Base-by-base conservation (phyloP, 495 filamentous ascomycete species). In the Hypoxylon intermedium region DNA sequence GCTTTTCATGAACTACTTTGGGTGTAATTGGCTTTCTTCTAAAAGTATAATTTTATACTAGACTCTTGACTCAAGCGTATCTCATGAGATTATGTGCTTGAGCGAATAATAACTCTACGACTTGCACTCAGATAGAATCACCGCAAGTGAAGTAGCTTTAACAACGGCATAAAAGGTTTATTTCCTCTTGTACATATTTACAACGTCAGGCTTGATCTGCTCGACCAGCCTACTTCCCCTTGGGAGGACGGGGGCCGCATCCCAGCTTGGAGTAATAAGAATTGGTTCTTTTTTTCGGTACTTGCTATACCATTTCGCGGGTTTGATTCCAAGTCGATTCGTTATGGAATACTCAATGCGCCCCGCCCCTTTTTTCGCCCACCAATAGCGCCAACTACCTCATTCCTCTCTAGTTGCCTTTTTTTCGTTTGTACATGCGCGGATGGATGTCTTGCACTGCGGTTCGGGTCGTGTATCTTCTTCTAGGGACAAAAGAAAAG, bases 401-500 rank as follows among this genome's bases (percentile, higher is more conserved):
- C 53, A 44, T 65, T 59, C 57, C 55, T 59, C 64, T 60, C 56
- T 63, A 53, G 28, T 45, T 55, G 52, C 26, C 45, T 55, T 48
- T 56, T 15, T 56, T 56, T 38, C 36, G 44, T 65, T 66, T 62
- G 46, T 58, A 63, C 40, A 61, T 45, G 57, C 51, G 30, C 51
- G 30, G 36, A 40, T 55, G 16, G n/a, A 54, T 59, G 49, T 55
- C 55, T 55, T 59, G 55, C 31, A 59, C 40, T 55, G 49, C 44
- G 24, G 45, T 59, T 55, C 38, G 20, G 9, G 20, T 34, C 7
- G 34, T 37, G n/a, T n/a, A n/a, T 44, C 13, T 58, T 30, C 23
- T 49, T 75, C 74, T 77, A 74, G 61, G 24, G 55, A 80, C 73
- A 77, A 76, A 77, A 50, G 58, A 69, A 72, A 75, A 36, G 2